phyloP scores from a whole-genome alignment of 495 filamentous ascomycete species.

The Neurospora pannonica region DNA sequence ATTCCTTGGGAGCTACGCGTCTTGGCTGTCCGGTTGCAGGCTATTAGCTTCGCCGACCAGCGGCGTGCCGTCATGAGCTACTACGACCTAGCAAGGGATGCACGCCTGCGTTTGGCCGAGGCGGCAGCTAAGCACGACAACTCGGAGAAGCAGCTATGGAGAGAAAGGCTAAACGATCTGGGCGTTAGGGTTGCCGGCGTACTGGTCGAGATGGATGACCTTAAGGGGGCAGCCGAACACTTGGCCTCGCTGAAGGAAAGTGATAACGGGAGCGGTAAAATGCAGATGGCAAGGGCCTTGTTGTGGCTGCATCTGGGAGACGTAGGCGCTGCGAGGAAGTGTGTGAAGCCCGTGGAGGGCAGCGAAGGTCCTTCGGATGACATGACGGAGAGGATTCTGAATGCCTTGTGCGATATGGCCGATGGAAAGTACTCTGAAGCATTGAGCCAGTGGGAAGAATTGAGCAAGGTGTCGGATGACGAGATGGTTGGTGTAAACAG shows the following conservation, averaged over 20 bases:
- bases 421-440: constrained; percentile 63
- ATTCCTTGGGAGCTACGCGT: constrained; percentile 85
- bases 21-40: constrained; percentile 71
- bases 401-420: constrained; percentile 66
- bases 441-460: constrained; percentile 49
- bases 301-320: constrained; percentile 71
- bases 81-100: constrained; percentile 79
- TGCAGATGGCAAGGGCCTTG: constrained; percentile 45
- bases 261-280: constrained; percentile 17
- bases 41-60: constrained; percentile 72
- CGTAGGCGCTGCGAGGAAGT: constrained; percentile 51
- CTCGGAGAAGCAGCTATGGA: constrained; percentile 53
- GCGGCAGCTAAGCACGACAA: constrained; percentile 27
- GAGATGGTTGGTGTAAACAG: constrained; percentile 68
- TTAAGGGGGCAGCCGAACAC: constrained; percentile 63
- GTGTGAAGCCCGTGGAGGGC: constrained; percentile 23
- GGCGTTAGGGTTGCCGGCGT: constrained; percentile 71
- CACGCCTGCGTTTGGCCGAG: constrained; percentile 42
- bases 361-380: constrained; percentile 7
- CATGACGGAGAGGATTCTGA: constrained; percentile 33
- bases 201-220: constrained; percentile 84
- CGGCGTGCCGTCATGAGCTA: constrained; percentile 78
- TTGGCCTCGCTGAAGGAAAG: constrained; percentile 38
- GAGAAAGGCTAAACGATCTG: constrained; percentile 56
- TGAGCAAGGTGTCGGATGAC: constrained; percentile 36